Conservation (phyloP, 345 rosid genomes). For the Citrus maxima region DNA sequence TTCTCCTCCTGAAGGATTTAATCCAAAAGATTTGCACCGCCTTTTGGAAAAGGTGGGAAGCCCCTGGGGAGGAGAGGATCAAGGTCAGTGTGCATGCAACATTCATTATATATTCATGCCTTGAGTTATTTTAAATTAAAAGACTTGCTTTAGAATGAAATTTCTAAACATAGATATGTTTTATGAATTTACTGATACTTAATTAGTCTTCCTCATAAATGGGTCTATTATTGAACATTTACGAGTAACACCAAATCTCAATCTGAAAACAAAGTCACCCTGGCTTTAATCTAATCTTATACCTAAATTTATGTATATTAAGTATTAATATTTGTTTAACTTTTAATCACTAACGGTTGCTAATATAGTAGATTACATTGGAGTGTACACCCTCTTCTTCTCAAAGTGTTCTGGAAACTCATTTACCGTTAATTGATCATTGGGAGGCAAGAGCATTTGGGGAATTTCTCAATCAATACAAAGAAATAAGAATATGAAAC, state of each 20-base stretch:
- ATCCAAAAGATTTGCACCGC: constrained; percentile 71
- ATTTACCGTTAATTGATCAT: neutral
- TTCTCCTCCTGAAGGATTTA: constrained; percentile 85
- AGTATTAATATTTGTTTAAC: neutral
- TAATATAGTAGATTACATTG: neutral
- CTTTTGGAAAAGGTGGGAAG: constrained; percentile 90
- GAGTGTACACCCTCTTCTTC: neutral
- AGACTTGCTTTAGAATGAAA: neutral
- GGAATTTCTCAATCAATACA: neutral
- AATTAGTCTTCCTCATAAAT: neutral
- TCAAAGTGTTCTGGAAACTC: neutral
- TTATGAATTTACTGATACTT: neutral
- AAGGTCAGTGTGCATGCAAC: constrained; percentile 40
- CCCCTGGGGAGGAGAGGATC: constrained; percentile 84
- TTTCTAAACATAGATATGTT: neutral
- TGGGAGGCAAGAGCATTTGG: neutral
- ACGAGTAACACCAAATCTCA: neutral
- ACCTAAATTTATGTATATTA: neutral
- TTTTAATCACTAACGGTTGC: neutral
- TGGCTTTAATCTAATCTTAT: neutral
- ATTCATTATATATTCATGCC: neutral
- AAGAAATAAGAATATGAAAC: neutral
- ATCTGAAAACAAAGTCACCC: neutral
- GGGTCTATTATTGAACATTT: neutral
- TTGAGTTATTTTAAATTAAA: neutral